These are phyloP conservation scores for Bromus sterilis DNA, from an alignment of 176 grass and related monocot genomes.

Conservation along the genomic window DNA sequence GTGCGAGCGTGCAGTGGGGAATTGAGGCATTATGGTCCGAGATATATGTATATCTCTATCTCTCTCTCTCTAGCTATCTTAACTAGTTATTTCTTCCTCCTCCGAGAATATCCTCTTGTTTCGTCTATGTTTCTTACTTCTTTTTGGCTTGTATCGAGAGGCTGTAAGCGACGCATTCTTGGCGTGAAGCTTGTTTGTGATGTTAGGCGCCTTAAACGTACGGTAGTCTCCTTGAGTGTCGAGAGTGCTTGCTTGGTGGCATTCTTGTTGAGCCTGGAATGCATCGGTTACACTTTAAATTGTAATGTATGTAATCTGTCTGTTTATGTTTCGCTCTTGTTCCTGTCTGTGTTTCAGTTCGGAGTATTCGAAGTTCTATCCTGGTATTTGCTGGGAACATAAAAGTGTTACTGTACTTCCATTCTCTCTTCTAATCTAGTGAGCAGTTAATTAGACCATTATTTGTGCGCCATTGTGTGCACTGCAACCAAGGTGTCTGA, in stretches of 20 bases:
- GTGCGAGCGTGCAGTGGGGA: slow-evolving; percentile 45
- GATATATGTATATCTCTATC: slow-evolving; percentile 27
- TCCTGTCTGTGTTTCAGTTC: background rate
- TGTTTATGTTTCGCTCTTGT: background rate
- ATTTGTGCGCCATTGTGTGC: background rate
- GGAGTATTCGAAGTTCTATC: background rate
- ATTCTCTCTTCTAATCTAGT: background rate
- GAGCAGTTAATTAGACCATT: background rate
- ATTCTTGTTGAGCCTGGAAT: slow-evolving; percentile 36
- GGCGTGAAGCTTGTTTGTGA: slow-evolving; percentile 22
- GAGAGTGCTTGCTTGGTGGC: slow-evolving; percentile 1
- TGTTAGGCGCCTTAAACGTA: slow-evolving; percentile 22
- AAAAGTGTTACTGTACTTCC: too few species aligned
- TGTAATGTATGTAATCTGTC: slow-evolving; percentile 30
- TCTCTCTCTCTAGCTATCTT: slow-evolving; percentile 32
- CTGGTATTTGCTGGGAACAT: background rate
- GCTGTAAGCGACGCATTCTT: slow-evolving; percentile 74
- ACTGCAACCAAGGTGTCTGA: background rate
- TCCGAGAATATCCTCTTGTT: background rate
- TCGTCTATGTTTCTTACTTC: background rate
- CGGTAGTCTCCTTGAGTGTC: slow-evolving; percentile 13
- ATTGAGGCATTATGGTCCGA: slow-evolving; percentile 83
- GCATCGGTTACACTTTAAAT: slow-evolving; percentile 70
- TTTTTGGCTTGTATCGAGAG: slow-evolving; percentile 6
- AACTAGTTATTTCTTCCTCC: slow-evolving; percentile 2